Evolutionary conservation across 306 rosid species (phyloP).

Genomic region (Arachis hypogaea): DNA sequence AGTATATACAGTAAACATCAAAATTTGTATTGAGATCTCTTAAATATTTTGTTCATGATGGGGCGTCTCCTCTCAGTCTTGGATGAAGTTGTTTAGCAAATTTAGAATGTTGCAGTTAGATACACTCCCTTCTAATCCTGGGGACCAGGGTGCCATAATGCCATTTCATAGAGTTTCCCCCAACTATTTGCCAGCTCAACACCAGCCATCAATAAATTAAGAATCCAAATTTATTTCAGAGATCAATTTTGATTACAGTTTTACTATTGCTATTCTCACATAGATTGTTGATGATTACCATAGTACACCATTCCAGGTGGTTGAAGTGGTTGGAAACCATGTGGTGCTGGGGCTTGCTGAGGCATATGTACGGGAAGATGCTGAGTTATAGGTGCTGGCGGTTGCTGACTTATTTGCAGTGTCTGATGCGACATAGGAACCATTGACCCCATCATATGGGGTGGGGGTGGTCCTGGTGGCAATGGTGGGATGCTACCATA

Average conservation of each 20-base stretch:
- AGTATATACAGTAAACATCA: conserved; percentile 20
- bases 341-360: conserved; percentile 56
- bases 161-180: background rate
- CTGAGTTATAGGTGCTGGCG: conserved; percentile 36
- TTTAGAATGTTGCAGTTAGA: background rate
- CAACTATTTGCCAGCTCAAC: background rate
- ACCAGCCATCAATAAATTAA: background rate
- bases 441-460: conserved; percentile 62
- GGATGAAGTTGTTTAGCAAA: conserved; percentile 6
- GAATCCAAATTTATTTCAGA: conserved; percentile 22
- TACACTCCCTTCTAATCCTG: conserved; percentile 2
- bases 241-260: conserved; percentile 16
- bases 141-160: background rate
- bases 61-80: background rate
- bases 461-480: conserved; percentile 59
- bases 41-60: conserved; percentile 5
- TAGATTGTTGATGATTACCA: conserved; percentile 60
- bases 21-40: conserved; percentile 4
- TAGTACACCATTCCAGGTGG: conserved; percentile 72
- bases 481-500: conserved; percentile 62
- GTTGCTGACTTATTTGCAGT: conserved; percentile 56
- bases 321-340: conserved; percentile 70
- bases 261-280: conserved; percentile 44
- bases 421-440: conserved; percentile 56
- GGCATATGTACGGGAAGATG: conserved; percentile 40